Percentiles rank a stretch among this genome's conserved stretches.
These are phyloP conservation scores for Nicotiana knightiana DNA, from an alignment of 257 asterid species.

Conservation along the genomic window DNA sequence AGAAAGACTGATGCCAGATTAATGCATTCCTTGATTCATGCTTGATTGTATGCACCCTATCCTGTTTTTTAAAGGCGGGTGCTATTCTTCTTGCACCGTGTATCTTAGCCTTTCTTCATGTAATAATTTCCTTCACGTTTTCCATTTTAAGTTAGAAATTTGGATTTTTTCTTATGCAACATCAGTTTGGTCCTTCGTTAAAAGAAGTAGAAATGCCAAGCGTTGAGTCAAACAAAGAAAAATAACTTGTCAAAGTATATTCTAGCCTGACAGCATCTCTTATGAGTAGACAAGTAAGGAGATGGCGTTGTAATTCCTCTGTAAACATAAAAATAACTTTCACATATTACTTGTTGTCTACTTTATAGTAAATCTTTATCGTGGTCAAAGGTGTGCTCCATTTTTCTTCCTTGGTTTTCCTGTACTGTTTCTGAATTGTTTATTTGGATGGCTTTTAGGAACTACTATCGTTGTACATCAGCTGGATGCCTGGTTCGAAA, in stretches of 20 bases:
- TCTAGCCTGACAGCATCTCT: neutral
- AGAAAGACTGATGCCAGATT: neutral
- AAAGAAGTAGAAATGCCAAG: neutral
- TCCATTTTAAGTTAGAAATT: neutral
- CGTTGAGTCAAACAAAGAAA: neutral
- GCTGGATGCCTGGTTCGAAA: constrained; percentile 90
- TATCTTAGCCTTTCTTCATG: neutral
- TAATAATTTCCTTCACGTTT: neutral
- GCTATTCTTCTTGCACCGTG: neutral
- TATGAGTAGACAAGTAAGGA: neutral
- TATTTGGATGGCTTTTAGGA: constrained; percentile 42
- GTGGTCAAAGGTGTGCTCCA: neutral
- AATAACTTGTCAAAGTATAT: neutral
- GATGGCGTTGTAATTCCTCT: neutral
- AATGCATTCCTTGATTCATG: neutral
- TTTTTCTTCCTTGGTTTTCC: neutral
- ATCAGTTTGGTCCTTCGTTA: neutral
- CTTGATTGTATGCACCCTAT: neutral
- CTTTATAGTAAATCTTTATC: neutral
- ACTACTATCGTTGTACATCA: constrained; percentile 86
- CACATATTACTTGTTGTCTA: neutral
- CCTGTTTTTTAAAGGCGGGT: neutral
- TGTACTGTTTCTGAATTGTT: constrained; percentile 5
- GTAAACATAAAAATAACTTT: neutral
- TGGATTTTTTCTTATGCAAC: neutral